A percentile compares a stretch with the other conserved stretches of the same genome.
Conservation (phyloP, 768 basidiomycete genomes). For the Rubroboletus satanas region DNA sequence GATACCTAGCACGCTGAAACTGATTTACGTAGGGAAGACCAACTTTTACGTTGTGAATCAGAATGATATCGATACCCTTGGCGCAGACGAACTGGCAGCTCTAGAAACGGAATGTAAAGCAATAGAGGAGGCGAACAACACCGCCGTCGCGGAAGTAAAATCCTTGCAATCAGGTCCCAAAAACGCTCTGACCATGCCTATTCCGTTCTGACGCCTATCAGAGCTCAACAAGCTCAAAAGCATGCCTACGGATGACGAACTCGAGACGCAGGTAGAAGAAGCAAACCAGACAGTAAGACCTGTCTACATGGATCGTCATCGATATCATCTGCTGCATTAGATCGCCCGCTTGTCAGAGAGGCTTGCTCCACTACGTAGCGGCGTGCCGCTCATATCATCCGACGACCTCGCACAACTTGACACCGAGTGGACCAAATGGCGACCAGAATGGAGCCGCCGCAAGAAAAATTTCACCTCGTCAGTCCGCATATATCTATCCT, state of each 20-base stretch:
- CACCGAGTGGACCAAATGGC: slow-evolving; percentile 74
- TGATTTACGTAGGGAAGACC: slow-evolving; percentile 58
- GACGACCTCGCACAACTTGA: slow-evolving; percentile 70
- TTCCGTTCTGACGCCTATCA: slow-evolving; percentile 28
- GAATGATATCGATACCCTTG: slow-evolving; percentile 61
- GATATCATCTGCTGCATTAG: slow-evolving; percentile 32
- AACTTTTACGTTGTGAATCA: slow-evolving; percentile 88
- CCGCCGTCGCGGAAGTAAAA: slow-evolving; percentile 49
- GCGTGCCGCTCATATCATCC: slow-evolving; percentile 58
- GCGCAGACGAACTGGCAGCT: slow-evolving; percentile 53
- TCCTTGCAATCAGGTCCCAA: slow-evolving; percentile 29
- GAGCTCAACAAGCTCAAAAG: slow-evolving; percentile 63
- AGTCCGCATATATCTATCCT: slow-evolving; percentile 14
- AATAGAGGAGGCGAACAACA: slow-evolving; percentile 59
- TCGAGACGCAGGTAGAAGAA: slow-evolving; percentile 52
- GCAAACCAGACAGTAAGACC: slow-evolving; percentile 49
- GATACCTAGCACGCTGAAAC: not conserved
- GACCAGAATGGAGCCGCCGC: slow-evolving; percentile 73
- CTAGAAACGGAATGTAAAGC: slow-evolving; percentile 58
- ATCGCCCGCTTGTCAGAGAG: slow-evolving; percentile 44
- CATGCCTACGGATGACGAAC: slow-evolving; percentile 66
- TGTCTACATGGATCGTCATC: slow-evolving; percentile 9
- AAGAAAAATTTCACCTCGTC: slow-evolving; percentile 59
- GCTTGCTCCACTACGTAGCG: slow-evolving; percentile 64
- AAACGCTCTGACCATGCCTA: not conserved